Base-by-base conservation (phyloP, 441 rosid species). In the Mallotus repandus region DNA sequence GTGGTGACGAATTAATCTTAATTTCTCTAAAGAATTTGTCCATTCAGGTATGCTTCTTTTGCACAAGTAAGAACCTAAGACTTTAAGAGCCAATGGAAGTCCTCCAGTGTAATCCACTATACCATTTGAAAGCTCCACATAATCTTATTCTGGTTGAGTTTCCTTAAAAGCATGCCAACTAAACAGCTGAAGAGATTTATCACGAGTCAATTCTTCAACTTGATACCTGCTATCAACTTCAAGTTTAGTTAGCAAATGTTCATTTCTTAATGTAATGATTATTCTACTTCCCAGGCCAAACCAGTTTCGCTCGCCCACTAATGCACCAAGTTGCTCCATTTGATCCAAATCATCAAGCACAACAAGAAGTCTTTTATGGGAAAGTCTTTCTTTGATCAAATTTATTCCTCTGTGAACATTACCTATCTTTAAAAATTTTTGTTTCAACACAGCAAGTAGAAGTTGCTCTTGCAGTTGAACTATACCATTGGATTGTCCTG, bases 281-380 rank as follows among this genome's bases (percentile, higher is more conserved):
- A 70, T 57, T 70, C 65, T 49, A 71, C 74, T 71, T 50, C 74
- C 68, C 12, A 38, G 46, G 16, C 76, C 69, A 45, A 73, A 73
- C 76, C 53, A 55, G 45, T 64, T n/a, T n/a, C 53, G 10, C 16
- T 58, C 64, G 19, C 76, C 70, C 53, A 55, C 21, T 43, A 73
- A 15, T 5, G 50, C 69, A 41, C 45, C 15, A 5, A 54, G 14
- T 41, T 72, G 69, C 50, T 52, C 16, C 18, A 38, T 32, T 0
- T 54, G 49, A 63, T 49, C 67, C 18, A 72, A 49, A 43, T 73
- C 69, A 22, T 73, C 70, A 11, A 73, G 16, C 43, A 64, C 70
- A 3, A 73, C 16, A 38, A 73, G 69, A 73, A 64, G 61, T 19
- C 49, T 52, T 35, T 29, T 72, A 21, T 21, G 13, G 35, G 38